Conservation (phyloP, 2,329 filamentous ascomycete genomes). For the Trichophyton rubrum region DNA sequence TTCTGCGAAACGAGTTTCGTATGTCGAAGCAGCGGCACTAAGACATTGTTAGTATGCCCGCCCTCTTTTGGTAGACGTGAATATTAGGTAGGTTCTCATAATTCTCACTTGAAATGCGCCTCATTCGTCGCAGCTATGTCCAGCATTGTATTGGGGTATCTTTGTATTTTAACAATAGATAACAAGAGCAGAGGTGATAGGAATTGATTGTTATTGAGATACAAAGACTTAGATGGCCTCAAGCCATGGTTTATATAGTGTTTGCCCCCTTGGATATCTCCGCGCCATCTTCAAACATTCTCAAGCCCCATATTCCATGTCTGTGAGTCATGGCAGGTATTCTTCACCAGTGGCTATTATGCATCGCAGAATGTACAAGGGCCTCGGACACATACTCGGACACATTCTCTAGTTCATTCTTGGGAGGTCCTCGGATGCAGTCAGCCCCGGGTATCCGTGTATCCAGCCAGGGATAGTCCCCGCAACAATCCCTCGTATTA, state of each 20-base stretch:
- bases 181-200: too few species aligned
- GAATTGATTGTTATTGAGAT: not conserved
- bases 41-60: not conserved
- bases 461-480: not conserved
- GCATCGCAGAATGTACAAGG: not conserved
- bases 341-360: not conserved
- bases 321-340: not conserved
- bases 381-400: not conserved
- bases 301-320: not conserved
- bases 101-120: not conserved
- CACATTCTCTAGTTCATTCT: not conserved
- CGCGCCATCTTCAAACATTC: not conserved
- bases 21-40: constrained; percentile 18
- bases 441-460: not conserved
- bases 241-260: not conserved
- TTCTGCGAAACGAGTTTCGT: constrained; percentile 46
- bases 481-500: not conserved
- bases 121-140: constrained; percentile 16
- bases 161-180: too few species aligned
- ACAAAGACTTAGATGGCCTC: not conserved
- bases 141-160: constrained; percentile 17
- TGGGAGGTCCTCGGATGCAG: not conserved
- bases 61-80: too few species aligned
- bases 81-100: not conserved
- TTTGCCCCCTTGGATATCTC: too few species aligned